A percentile compares a stretch with the other conserved stretches of the same genome.
These are phyloP conservation scores for Thymus mandschuricus DNA, from an alignment of 257 asterid species.

Conservation along the genomic window DNA sequence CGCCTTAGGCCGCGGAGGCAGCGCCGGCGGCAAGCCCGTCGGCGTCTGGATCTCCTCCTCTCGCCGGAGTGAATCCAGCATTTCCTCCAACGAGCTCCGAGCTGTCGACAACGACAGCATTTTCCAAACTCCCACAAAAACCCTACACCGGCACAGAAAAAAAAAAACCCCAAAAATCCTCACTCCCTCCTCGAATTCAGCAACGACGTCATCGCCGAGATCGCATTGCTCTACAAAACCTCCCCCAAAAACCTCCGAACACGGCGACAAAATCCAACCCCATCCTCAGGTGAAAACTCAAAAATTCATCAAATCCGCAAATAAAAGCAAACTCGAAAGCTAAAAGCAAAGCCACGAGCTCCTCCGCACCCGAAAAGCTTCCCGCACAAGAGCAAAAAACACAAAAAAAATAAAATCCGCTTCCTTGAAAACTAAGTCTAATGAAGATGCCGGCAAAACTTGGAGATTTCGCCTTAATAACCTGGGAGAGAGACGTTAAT, in stretches of 20 bases:
- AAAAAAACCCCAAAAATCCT: constrained; percentile 8
- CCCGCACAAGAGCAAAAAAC: constrained; percentile 19
- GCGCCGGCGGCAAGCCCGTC: constrained; percentile 77
- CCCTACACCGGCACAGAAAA: constrained; percentile 17
- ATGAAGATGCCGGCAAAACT: constrained; percentile 13
- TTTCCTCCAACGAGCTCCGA: constrained; percentile 89
- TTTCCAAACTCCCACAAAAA: constrained; percentile 26
- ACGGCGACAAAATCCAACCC: constrained; percentile 13
- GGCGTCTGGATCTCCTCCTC: constrained; percentile 60
- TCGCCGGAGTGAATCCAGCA: constrained; percentile 81
- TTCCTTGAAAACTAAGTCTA: constrained; percentile 30
- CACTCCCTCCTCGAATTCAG: constrained; percentile 6
- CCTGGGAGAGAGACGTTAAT: constrained; percentile 20
- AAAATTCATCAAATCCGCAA: constrained; percentile 17
- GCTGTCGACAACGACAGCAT: constrained; percentile 63
- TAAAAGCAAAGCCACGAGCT: constrained; percentile 33
- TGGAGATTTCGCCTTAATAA: constrained; percentile 7
- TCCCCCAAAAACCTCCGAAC: not conserved
- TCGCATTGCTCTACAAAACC: constrained; percentile 10
- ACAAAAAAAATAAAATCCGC: not conserved
- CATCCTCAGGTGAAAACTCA: constrained; percentile 22
- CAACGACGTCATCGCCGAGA: constrained; percentile 21
- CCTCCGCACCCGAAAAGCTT: constrained; percentile 36
- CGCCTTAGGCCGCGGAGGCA: constrained; percentile 78
- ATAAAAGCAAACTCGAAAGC: constrained; percentile 31